Base-by-base conservation (phyloP, 116 monocot species). In the Papilionanthe hybrid region DNA sequence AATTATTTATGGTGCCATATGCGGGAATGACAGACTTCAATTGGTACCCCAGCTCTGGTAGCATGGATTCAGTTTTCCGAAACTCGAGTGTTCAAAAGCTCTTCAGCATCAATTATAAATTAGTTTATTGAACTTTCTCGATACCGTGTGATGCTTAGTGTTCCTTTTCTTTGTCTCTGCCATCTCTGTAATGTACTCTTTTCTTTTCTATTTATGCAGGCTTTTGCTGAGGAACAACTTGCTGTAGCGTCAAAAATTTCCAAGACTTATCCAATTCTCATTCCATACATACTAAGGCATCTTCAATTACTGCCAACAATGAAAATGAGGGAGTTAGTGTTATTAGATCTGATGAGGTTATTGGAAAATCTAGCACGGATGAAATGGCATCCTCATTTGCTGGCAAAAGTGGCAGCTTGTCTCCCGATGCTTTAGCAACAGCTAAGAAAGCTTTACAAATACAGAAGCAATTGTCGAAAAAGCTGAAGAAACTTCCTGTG, bases 341-440 rank as follows among this genome's bases (percentile, higher is more conserved):
- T 99, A 88, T 71, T 90, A 95, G 99, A 87, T 90, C 95, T 99
- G 99, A 95, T 86, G 95, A 91, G 85, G 93, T 99, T 99, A 84
- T 86, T 94, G 95, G 91, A 90, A 98, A 98, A 91, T 98, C 87
- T 83, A 99, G 95, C 93, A 95, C 95, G 95, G 95, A 94, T 93
- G 94, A 91, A 65, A 77, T 86, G 81, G 60, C 89, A 47, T 78
- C 77, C 80, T 89, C 91, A 83, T 79, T 75, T 77, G 68, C 88
- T 85, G 90, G 89, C 85, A 93, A 88, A 91, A 89, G 85, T 86
- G 84, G 90, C 87, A 91, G 72, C 65, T 78, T 92, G 10, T 93
- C 95, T 89, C 99, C 88, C 86, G 93, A 93, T 85, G 99, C 95
- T 80, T 86, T 99, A 91, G 91, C 92, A 67, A 99, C 90, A 91